Percentiles rank a stretch among this genome's conserved stretches.
Conservation (phyloP, 1,284 basidiomycete species). For the Microbotryum intermedium region DNA sequence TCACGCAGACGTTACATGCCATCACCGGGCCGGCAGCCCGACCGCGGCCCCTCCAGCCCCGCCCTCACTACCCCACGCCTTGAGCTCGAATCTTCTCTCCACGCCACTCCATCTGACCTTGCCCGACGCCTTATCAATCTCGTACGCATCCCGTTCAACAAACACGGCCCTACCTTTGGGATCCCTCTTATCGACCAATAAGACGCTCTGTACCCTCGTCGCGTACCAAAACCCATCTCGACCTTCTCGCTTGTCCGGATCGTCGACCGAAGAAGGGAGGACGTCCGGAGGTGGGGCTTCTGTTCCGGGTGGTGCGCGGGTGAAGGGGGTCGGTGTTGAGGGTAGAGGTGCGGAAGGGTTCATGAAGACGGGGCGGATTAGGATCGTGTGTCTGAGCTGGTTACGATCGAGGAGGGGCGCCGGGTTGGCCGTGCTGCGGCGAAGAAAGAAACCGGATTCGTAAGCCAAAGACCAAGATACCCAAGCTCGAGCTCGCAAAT, state of each 20-base stretch:
- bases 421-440: constrained; percentile 11
- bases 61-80: not conserved
- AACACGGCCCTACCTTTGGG: constrained; percentile 13
- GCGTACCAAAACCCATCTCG: constrained; percentile 24
- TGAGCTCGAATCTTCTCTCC: constrained; percentile 9
- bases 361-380: constrained; percentile 29
- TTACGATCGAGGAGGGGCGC: constrained; percentile 19
- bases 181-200: constrained; percentile 16
- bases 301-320: not conserved
- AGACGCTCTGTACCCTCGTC: constrained; percentile 29
- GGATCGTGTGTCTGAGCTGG: constrained; percentile 31
- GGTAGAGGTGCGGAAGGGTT: constrained; percentile 15
- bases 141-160: constrained; percentile 25
- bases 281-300: not conserved
- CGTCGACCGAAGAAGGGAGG: not conserved
- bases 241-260: not conserved
- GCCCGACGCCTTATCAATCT: constrained; percentile 1
- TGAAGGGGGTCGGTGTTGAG: constrained; percentile 9
- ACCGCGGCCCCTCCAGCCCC: too few species aligned
- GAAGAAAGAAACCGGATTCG: not conserved
- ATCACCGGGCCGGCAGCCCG: too few species aligned
- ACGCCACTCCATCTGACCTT: constrained; percentile 19
- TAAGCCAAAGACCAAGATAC: not conserved
- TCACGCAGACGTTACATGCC: too few species aligned
- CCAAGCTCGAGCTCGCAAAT: not conserved